Base-by-base conservation (phyloP, 768 basidiomycete species). In the Xerocomus potaroensis region DNA sequence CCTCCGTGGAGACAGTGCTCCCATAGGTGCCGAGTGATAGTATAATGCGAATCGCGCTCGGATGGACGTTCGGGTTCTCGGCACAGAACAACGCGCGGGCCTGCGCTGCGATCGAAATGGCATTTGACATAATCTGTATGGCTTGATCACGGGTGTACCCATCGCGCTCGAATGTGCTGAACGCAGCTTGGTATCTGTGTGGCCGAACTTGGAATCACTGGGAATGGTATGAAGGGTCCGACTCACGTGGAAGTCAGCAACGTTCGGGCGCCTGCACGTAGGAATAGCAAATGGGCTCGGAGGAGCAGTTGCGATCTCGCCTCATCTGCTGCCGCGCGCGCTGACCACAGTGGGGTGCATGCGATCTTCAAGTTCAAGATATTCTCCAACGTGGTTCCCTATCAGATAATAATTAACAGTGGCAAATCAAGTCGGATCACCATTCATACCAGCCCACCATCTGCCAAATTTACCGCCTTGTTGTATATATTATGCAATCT, bases 21-120 rank as follows among this genome's bases (percentile, higher is more conserved):
- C 88, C 87, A 56, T 78, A 89, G 0, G 86, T 81, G 15, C 89
- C 88, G 23, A 90, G 65, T 5, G 84, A 88, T 5, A 92, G 71
- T 3, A 78, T 83, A 29, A 91, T 73, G 22, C 67, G 71, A 53
- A 76, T 59, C 39, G 64, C 62, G 44, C 50, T 35, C 33, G 30
- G 40, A 41, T 31, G 34, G 41, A 54, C 42, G 39, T 38, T 7
- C 7, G 43, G 33, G 42, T 57, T 55, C 50, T 62, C 64, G 2
- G 57, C 46, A 42, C 64, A 45, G 50, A 67, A 79, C 3, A 60
- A 52, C 4, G 47, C 37, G 33, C 70, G 68, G 0, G 82, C 83
- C 45, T 76, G 63, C 7, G 57, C 58, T 1, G 84, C 81, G 27
- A 82, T 67, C 11, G 56, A 53, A 10, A 87, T 74, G 9, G 79